These are phyloP conservation scores for Mangifera indica DNA, from an alignment of 345 rosid species.

Conservation along the genomic window DNA sequence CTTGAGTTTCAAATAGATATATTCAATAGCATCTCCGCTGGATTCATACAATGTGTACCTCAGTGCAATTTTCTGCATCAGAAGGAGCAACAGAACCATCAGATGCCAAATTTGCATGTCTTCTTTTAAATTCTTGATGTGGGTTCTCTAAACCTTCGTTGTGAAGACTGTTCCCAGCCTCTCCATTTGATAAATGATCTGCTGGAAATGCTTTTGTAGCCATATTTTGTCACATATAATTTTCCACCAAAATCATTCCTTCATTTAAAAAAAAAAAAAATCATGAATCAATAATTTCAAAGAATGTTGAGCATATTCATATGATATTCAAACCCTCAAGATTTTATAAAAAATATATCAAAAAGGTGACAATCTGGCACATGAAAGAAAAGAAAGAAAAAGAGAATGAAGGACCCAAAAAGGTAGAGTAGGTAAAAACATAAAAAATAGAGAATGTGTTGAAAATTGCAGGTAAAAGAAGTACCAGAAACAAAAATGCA, in stretches of 20 bases:
- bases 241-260: slow-evolving; percentile 24
- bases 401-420: not conserved
- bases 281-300: not conserved
- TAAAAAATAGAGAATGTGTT: not conserved
- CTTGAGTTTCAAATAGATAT: slow-evolving; percentile 18
- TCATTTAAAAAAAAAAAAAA: not conserved
- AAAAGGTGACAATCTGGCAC: not conserved
- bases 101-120: slow-evolving; percentile 33
- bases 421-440: not conserved
- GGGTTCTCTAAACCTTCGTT: slow-evolving; percentile 26
- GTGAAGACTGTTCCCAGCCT: slow-evolving; percentile 34
- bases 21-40: slow-evolving; percentile 27
- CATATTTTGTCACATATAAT: slow-evolving; percentile 38
- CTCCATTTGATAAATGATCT: slow-evolving; percentile 38
- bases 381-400: not conserved
- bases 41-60: slow-evolving; percentile 26
- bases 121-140: slow-evolving; percentile 36
- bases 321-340: not conserved
- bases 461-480: not conserved
- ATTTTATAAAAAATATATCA: not conserved
- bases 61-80: slow-evolving; percentile 20
- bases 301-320: not conserved
- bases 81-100: slow-evolving; percentile 31
- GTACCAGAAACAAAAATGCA: not conserved
- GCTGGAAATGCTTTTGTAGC: slow-evolving; percentile 49